A percentile compares a stretch with the other conserved stretches of the same genome.
These are phyloP conservation scores for Davidsoniella eucalypti DNA, from an alignment of 2,329 filamentous ascomycete species.

Conservation along the genomic window DNA sequence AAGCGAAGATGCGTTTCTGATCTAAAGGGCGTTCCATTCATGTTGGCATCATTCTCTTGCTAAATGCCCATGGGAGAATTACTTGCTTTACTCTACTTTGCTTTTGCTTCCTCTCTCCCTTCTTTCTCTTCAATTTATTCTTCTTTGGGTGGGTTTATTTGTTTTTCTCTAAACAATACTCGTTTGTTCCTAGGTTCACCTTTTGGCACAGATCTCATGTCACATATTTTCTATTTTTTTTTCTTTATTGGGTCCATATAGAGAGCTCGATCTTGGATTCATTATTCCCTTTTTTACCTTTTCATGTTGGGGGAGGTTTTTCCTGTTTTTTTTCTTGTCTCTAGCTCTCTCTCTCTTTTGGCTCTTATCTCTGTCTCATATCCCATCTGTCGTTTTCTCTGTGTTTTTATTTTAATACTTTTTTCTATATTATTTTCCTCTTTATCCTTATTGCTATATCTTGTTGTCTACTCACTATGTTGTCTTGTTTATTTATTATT, in stretches of 20 bases:
- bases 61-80: too few species aligned
- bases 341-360: neutral
- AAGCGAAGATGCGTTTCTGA: too few species aligned
- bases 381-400: neutral
- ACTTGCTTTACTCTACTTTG: too few species aligned
- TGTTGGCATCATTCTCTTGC: too few species aligned
- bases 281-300: neutral
- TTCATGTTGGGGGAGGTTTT: neutral
- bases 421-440: neutral
- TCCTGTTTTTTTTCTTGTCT: slow-evolving; percentile 5
- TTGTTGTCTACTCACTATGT: neutral
- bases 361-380: neutral
- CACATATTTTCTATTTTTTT: neutral
- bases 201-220: neutral
- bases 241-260: neutral
- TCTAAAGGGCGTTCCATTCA: too few species aligned
- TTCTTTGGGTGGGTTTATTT: neutral
- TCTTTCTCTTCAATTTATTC: too few species aligned
- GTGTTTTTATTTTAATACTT: neutral
- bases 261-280: neutral
- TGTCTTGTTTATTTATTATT: slow-evolving; percentile 4
- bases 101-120: too few species aligned
- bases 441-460: neutral
- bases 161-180: neutral
- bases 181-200: neutral